Evolutionary conservation across 768 basidiomycete species (phyloP).

Genomic region (Antrodiella citrinella): DNA sequence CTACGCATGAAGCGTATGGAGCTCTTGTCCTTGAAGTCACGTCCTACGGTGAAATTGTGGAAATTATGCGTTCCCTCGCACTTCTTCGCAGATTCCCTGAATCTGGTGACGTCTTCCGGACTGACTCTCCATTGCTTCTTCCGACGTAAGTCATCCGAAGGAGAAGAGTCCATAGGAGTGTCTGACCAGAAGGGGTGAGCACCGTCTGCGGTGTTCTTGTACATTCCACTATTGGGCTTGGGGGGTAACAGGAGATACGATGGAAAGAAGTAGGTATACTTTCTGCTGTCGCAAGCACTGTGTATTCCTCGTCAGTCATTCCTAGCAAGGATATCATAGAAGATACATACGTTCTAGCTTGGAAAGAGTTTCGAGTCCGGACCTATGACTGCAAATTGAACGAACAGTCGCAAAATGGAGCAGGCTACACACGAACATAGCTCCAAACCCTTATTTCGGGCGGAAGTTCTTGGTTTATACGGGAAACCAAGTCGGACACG

Average conservation of each 20-base stretch:
- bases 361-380: conserved; percentile 76
- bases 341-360: conserved; percentile 58
- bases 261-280: conserved; percentile 97
- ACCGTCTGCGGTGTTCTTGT: conserved; percentile 26
- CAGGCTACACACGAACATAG: conserved; percentile 42
- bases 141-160: conserved; percentile 52
- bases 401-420: background rate
- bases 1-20: conserved; percentile 83
- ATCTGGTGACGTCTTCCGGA: conserved; percentile 40
- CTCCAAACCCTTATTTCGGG: conserved; percentile 91
- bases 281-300: conserved; percentile 88
- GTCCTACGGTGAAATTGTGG: conserved; percentile 92
- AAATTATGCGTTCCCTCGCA: conserved; percentile 94
- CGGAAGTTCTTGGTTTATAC: conserved; percentile 84
- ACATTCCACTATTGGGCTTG: conserved; percentile 61
- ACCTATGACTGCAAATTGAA: conserved; percentile 29
- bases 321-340: background rate
- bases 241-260: conserved; percentile 90
- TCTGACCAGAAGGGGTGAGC: conserved; percentile 58
- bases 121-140: conserved; percentile 68
- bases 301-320: background rate
- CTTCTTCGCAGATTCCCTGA: conserved; percentile 49
- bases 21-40: conserved; percentile 76
- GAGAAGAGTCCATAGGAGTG: conserved; percentile 26
- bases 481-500: conserved; percentile 56